Evolutionary conservation across 805 yeast species (phyloP).

Genomic region (Suhomyces sp.): DNA sequence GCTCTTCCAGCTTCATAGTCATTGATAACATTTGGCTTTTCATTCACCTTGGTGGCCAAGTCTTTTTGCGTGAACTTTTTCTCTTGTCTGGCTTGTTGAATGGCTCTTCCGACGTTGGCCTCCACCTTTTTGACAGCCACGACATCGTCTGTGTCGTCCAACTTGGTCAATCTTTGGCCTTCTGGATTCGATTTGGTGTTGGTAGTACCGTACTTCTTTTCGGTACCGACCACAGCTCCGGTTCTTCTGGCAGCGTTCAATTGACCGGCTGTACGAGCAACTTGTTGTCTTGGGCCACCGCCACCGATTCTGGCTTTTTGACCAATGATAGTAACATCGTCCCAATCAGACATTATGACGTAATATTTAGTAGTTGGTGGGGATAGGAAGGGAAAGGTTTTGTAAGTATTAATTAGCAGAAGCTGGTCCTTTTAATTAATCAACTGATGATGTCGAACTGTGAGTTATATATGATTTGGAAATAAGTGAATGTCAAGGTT

Average conservation of each 20-base stretch:
- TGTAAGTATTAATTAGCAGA: no score
- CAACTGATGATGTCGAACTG: no score
- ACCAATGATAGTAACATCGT: conserved; percentile 84
- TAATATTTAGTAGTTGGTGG: neutral
- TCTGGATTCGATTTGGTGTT: conserved; percentile 72
- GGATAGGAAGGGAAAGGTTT: neutral
- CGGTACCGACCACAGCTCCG: conserved; percentile 86
- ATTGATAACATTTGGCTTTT: conserved; percentile 91
- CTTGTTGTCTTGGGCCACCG: conserved; percentile 81
- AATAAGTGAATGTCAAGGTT: no score
- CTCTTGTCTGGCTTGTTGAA: conserved; percentile 80
- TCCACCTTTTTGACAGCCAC: conserved; percentile 90
- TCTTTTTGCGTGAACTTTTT: conserved; percentile 93
- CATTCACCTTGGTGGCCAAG: conserved; percentile 91
- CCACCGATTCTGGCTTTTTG: conserved; percentile 85
- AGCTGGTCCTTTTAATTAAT: no score
- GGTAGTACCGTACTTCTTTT: conserved; percentile 77
- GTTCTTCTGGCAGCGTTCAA: conserved; percentile 92
- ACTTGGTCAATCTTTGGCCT: conserved; percentile 91
- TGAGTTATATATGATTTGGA: no score
- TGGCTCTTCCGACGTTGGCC: conserved; percentile 80
- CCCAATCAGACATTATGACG: conserved; percentile 73
- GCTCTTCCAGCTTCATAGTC: conserved; percentile 98
- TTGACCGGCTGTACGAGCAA: conserved; percentile 74
- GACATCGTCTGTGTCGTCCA: conserved; percentile 91